Evolutionary conservation across 2,329 filamentous ascomycete species (phyloP), one percentile per base, ranked within the genome.

Genomic region (Fusarium secorum): DNA sequence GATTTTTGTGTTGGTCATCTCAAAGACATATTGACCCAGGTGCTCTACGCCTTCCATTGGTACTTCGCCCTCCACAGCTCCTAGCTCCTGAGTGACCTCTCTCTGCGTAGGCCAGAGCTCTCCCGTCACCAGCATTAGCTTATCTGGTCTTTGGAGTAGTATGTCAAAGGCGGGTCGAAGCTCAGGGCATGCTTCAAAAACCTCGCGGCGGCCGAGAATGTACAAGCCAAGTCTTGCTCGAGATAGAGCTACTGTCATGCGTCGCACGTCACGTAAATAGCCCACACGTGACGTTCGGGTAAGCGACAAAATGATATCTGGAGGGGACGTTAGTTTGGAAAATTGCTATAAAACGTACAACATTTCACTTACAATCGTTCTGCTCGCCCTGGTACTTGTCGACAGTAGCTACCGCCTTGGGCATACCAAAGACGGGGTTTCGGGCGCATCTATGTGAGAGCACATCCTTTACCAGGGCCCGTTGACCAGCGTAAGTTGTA

Each of bases 341-440:
- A 10, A 14, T 13, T 32, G 20, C 17, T n/a, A 22, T 15, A 20
- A 28, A n/a, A 53, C 13, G 20, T 10, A 10, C 36, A 32, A 39
- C 30, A 49, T 17, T 36, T 22, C 60, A 89, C 92, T 86, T 86
- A 96, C 93, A 98, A 78, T 99, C 96, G 81, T 99, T 99, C 82
- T 99, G 96, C 85, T 99, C 96, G 79, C 96, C 97, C 83, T 99
- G 96, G 78, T 98, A 99, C 80, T 97, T 98, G 83, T 99, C 96
- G 70, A 99, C 95, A 9, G 97, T 99, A 7, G 93, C 95, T 32
- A 99, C 93, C 57, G 92, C 91, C 80, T 91, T 92, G 22, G 96
- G 96, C 80, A 97, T 83, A 13, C 95, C 95, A 81, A 99, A 99
- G 24, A 98, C 84, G 4, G 90, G 84, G 75, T 94, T 97, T 75